These are phyloP conservation scores for Phylloporus arenicola DNA, from an alignment of 768 basidiomycete species.

Conservation along the genomic window DNA sequence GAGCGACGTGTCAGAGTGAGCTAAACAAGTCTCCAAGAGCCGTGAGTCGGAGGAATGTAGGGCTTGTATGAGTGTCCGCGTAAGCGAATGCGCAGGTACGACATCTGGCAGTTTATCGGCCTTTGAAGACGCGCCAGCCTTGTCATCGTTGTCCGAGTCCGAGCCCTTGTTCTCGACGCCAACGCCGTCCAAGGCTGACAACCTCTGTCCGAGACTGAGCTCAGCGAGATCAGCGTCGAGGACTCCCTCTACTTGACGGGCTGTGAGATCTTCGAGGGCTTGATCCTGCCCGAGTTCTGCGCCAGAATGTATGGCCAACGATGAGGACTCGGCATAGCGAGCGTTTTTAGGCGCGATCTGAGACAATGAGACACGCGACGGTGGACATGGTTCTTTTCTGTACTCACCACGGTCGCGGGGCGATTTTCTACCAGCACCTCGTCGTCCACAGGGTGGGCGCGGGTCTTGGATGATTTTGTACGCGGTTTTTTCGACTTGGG, in stretches of 20 bases:
- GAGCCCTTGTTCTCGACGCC: conserved; percentile 34
- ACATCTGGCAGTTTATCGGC: conserved; percentile 27
- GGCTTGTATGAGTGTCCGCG: conserved; percentile 92
- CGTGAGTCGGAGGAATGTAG: conserved; percentile 90
- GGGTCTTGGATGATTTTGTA: conserved; percentile 39
- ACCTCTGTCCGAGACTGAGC: conserved; percentile 83
- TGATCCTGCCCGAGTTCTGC: conserved; percentile 56
- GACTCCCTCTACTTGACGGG: conserved; percentile 55
- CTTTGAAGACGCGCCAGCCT: conserved; percentile 27
- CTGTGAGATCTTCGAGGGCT: conserved; percentile 44
- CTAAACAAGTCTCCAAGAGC: conserved; percentile 80
- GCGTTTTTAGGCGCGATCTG: conserved; percentile 44
- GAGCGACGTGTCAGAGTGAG: conserved; percentile 74
- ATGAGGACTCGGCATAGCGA: conserved; percentile 63
- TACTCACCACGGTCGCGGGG: conserved; percentile 16
- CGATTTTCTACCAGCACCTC: conserved; percentile 24
- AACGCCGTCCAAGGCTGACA: conserved; percentile 63
- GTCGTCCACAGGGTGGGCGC: conserved; percentile 2
- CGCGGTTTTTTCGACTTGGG: conserved; percentile 49
- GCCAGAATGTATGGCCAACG: conserved; percentile 63
- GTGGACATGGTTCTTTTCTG: too few relatives aligned
- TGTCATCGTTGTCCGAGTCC: conserved; percentile 45
- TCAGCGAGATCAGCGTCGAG: conserved; percentile 86
- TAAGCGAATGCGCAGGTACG: conserved; percentile 79
- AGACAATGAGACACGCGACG: conserved; percentile 16